phyloP scores from a whole-genome alignment of 768 basidiomycete species.

The Leccinum fibrillosum region DNA sequence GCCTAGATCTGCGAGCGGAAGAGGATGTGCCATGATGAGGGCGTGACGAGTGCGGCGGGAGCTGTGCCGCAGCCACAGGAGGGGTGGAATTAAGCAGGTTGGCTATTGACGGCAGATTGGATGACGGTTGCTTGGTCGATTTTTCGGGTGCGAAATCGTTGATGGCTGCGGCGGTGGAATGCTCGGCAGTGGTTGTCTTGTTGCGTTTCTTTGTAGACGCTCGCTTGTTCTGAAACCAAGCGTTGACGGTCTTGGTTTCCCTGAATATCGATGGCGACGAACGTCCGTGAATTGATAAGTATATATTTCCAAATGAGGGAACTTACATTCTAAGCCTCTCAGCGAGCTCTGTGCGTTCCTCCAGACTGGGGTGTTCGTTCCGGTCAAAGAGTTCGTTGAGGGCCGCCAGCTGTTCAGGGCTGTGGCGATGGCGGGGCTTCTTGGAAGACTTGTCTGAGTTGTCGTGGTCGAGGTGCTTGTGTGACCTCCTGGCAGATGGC shows the following conservation, averaged over 20 bases:
- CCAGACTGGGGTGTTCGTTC: slow-evolving; percentile 71
- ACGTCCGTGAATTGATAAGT: slow-evolving; percentile 17
- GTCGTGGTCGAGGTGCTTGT: slow-evolving; percentile 26
- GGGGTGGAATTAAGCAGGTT: slow-evolving; percentile 38
- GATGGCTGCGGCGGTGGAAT: slow-evolving; percentile 32
- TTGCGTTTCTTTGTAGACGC: slow-evolving; percentile 75
- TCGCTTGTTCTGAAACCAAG: slow-evolving; percentile 86
- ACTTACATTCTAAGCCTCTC: slow-evolving; percentile 75
- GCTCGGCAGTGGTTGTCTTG: slow-evolving; percentile 38
- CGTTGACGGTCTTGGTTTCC: slow-evolving; percentile 83
- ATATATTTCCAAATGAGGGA: slow-evolving; percentile 26
- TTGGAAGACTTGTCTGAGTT: slow-evolving; percentile 37
- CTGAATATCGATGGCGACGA: slow-evolving; percentile 35
- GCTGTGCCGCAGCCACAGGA: slow-evolving; percentile 22
- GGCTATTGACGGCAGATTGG: slow-evolving; percentile 36
- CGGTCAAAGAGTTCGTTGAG: slow-evolving; percentile 77
- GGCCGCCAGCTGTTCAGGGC: slow-evolving; percentile 65
- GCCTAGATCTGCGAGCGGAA: slow-evolving; percentile 27
- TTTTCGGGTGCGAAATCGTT: slow-evolving; percentile 21
- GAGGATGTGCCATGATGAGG: slow-evolving; percentile 21
- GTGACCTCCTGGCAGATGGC: slow-evolving; percentile 19
- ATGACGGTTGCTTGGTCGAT: slow-evolving; percentile 25
- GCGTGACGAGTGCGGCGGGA: slow-evolving; percentile 19
- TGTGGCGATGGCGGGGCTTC: slow-evolving; percentile 79
- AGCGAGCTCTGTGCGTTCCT: slow-evolving; percentile 64